Percentiles rank a stretch among this genome's conserved stretches.
Conservation (phyloP, 768 basidiomycete species). For the Tubosaeta sp. region DNA sequence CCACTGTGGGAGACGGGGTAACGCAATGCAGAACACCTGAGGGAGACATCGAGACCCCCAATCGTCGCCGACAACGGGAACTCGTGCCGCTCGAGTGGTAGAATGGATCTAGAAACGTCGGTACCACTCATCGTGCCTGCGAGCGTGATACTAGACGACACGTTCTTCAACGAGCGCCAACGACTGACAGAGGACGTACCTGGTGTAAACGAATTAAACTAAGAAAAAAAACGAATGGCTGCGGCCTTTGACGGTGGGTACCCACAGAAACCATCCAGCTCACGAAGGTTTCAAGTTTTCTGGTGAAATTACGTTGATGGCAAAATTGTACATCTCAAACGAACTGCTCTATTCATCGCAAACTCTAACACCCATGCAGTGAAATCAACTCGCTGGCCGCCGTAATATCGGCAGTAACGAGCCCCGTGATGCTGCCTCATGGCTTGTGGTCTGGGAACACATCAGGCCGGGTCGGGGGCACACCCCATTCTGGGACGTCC, state of each 20-base stretch:
- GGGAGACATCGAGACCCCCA: slow-evolving; percentile 6
- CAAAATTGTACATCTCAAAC: slow-evolving; percentile 2
- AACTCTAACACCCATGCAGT: background rate
- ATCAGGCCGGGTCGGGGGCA: slow-evolving; percentile 51
- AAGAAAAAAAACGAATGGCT: background rate
- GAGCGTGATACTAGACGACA: background rate
- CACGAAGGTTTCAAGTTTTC: no score
- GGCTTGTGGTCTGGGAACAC: slow-evolving; percentile 21
- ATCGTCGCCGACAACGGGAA: slow-evolving; percentile 16
- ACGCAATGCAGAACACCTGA: slow-evolving; percentile 23
- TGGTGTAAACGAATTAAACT: background rate
- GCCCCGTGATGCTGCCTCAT: slow-evolving; percentile 3
- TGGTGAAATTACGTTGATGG: background rate
- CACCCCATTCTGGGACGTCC: slow-evolving; percentile 93
- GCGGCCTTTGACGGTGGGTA: background rate
- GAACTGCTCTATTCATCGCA: background rate
- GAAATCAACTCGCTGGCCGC: no score
- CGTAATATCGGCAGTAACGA: no score
- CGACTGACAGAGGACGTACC: background rate
- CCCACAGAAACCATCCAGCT: background rate
- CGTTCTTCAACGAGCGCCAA: background rate
- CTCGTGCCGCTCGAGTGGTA: slow-evolving; percentile 16
- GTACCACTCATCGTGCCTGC: background rate
- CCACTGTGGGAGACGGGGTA: slow-evolving; percentile 24
- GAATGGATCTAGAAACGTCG: background rate